A percentile compares a stretch with the other conserved stretches of the same genome.
phyloP scores from a whole-genome alignment of 805 yeast genomes.

The Metschnikowia gelsemii region DNA sequence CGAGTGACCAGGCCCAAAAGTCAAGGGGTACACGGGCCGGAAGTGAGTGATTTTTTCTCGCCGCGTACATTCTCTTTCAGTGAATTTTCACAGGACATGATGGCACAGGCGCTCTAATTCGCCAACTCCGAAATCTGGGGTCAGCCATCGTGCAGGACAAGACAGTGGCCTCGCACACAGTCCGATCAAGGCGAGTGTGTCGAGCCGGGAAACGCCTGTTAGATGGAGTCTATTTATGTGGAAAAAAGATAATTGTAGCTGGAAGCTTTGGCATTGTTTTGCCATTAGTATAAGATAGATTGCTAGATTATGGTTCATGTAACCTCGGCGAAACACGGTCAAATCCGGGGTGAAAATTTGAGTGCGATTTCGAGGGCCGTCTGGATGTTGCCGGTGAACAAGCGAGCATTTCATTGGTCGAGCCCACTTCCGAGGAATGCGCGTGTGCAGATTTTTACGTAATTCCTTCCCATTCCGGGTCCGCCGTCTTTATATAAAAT shows the following conservation, averaged over 20 bases:
- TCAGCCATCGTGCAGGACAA: slow-evolving; percentile 16
- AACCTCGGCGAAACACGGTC: slow-evolving; percentile 2
- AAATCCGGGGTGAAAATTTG: slow-evolving; percentile 11
- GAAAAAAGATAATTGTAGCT: too few species aligned
- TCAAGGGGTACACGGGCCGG: slow-evolving; percentile 4
- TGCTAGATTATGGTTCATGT: neutral
- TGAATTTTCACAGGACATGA: slow-evolving; percentile 12
- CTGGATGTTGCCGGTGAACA: slow-evolving; percentile 4
- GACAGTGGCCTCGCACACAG: slow-evolving; percentile 8
- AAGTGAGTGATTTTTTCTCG: slow-evolving; percentile 1
- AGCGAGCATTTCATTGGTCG: slow-evolving; percentile 8
- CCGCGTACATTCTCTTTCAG: neutral
- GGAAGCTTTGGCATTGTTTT: neutral
- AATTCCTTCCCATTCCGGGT: slow-evolving; percentile 14
- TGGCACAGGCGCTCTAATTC: slow-evolving; percentile 18
- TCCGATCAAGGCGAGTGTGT: neutral
- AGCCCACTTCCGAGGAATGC: slow-evolving; percentile 13
- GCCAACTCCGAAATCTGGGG: slow-evolving; percentile 28
- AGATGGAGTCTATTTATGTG: neutral
- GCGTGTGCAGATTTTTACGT: slow-evolving; percentile 19
- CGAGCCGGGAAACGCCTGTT: neutral
- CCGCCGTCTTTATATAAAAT: slow-evolving; percentile 13
- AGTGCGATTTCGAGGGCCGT: slow-evolving; percentile 12
- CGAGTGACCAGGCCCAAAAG: too few species aligned
- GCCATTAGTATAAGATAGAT: neutral